These are phyloP conservation scores for Actinomucor elegans DNA, from an alignment of 371 early-diverging fungal species.

Conservation along the genomic window DNA sequence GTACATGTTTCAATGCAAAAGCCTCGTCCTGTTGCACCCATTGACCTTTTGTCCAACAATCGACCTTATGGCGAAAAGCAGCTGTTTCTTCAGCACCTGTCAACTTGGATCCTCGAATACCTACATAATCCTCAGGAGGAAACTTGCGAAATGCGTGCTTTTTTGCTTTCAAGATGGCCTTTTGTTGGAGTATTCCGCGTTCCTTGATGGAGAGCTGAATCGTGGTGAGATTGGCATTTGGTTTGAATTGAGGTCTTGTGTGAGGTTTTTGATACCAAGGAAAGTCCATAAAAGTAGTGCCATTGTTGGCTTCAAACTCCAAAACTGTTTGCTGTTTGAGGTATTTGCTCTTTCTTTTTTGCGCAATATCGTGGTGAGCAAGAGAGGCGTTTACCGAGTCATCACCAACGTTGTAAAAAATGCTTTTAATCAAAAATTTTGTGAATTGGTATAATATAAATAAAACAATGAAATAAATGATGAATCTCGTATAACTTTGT, in stretches of 20 bases:
- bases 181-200: conserved; percentile 12
- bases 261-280: conserved; percentile 27
- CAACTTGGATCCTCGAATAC: conserved; percentile 23
- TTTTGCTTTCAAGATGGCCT: conserved; percentile 19
- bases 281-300: conserved; percentile 14
- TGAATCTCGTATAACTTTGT: conserved; percentile 1
- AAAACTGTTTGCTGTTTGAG: conserved; percentile 5
- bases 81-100: conserved; percentile 6
- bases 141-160: conserved; percentile 6
- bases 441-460: not conserved
- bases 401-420: no score
- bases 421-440: no score
- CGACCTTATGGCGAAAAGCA: conserved; percentile 13
- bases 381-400: no score
- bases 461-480: conserved; percentile 1
- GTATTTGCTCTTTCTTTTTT: not conserved
- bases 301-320: not conserved
- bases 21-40: conserved; percentile 23
- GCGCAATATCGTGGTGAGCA: no score
- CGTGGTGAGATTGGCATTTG: conserved; percentile 3
- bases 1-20: conserved; percentile 32
- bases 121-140: conserved; percentile 5
- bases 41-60: conserved; percentile 29
- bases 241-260: conserved; percentile 17
- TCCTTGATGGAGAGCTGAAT: conserved; percentile 12